A percentile compares a stretch with the other conserved stretches of the same genome.
phyloP scores from a whole-genome alignment of 192 early-diverging fungal species.

The Phycomyces nitens region DNA sequence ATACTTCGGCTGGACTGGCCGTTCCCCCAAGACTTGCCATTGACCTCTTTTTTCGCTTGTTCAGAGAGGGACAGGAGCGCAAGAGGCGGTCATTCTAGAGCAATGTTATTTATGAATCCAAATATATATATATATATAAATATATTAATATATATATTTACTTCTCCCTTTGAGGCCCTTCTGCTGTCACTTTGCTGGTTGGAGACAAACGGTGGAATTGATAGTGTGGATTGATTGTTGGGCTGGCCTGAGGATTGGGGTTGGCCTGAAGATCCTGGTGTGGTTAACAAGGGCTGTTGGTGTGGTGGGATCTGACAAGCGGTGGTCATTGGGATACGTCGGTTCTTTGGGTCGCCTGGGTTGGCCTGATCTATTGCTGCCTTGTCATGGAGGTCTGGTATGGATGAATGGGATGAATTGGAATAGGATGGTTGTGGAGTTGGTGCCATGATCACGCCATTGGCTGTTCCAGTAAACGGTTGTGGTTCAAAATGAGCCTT shows the following conservation, averaged over 20 bases:
- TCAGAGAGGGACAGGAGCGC: neutral
- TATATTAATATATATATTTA: slow-evolving; percentile 3
- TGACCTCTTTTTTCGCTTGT: neutral
- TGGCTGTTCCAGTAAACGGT: neutral
- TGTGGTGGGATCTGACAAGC: slow-evolving; percentile 2
- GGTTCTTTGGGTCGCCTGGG: no score
- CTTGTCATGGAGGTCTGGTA: neutral
- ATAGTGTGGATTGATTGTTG: no score
- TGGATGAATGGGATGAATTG: neutral
- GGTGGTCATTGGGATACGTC: neutral
- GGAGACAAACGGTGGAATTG: neutral
- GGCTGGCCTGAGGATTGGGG: no score
- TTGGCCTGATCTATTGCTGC: neutral
- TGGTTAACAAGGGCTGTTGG: neutral
- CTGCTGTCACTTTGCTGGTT: slow-evolving; percentile 1
- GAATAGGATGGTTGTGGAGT: neutral
- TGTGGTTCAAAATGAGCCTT: slow-evolving; percentile 30
- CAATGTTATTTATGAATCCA: no score
- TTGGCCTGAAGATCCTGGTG: no score
- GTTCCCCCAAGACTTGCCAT: slow-evolving; percentile 6
- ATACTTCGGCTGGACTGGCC: slow-evolving; percentile 33
- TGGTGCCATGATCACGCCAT: neutral
- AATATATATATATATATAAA: neutral
- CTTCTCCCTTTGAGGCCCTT: slow-evolving; percentile 1
- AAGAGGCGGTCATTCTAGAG: neutral